Base-by-base conservation (phyloP, 345 rosid genomes). In the Abelmoschus esculentus region DNA sequence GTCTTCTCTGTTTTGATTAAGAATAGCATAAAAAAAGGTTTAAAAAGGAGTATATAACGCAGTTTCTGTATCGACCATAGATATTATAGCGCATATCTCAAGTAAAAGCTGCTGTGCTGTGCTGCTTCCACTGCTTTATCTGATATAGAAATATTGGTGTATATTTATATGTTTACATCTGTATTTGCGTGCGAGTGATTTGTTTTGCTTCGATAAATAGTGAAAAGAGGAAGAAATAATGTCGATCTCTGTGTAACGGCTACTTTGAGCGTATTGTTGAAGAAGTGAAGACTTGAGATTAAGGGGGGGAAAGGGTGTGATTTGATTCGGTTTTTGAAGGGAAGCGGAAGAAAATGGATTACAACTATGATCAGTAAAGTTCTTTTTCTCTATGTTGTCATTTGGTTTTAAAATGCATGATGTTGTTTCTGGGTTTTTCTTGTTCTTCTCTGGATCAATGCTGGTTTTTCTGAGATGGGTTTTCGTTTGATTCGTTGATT, bases 181-280 rank as follows among this genome's bases (percentile, higher is more conserved):
- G n/a, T 6, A 18, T 10, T 62, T 38, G 50, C 19, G 13, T 17
- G 36, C 5, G 12, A 2, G 11, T 36, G 29, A 61, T 61, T 61
- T 61, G 66, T 7, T 61, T 49, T 18, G 53, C 4, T 49, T 38
- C 12, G 50, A 18, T 38, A 62, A 9, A 11, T 62, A 62, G 49
- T 38, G 4, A 40, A 42, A 42, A 28, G 8, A 19, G 5, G 31
- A 36, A 26, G 9, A 34, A 22, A 22, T 3, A 6, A 17, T 63
- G 12, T 28, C 57, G 57, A 59, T 70, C 72, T 70, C 56, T 70
- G 18, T 57, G 44, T 70, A 58, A 70, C 66, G 73, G 57, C 57
- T 70, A 70, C n/a, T 70, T 70, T 22, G 18, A 7, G 29, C 28
- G 22, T 57, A 18, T 26, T 57, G 19, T 15, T 15, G 38, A 46